These are phyloP conservation scores for Daldinia loculata DNA, from an alignment of 495 filamentous ascomycete genomes.

Conservation along the genomic window DNA sequence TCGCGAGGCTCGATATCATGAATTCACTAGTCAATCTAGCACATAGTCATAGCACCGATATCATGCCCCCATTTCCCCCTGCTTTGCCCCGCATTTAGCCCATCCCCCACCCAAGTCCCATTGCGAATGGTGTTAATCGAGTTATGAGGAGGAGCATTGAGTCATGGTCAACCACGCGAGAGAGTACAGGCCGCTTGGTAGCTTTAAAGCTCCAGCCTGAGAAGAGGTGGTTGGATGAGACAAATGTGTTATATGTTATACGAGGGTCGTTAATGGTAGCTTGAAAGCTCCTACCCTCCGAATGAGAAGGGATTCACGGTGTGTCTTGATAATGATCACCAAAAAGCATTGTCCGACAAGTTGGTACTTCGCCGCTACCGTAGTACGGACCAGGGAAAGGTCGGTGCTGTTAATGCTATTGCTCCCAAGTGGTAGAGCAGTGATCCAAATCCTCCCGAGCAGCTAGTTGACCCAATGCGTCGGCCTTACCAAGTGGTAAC, in stretches of 20 bases:
- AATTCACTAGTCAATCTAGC: constrained; percentile 37
- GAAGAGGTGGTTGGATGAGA: constrained; percentile 31
- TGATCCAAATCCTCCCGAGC: constrained; percentile 7
- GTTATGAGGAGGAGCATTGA: constrained; percentile 50
- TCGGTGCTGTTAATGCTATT: constrained; percentile 18
- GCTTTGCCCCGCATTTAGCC: constrained; percentile 35
- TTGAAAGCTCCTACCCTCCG: constrained; percentile 62
- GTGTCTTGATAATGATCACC: constrained; percentile 13
- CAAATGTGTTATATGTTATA: constrained; percentile 36
- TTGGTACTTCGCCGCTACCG: constrained; percentile 10
- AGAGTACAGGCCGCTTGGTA: constrained; percentile 54
- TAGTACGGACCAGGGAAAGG: constrained; percentile 21
- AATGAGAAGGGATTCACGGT: constrained; percentile 15
- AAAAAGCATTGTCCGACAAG: constrained; percentile 13
- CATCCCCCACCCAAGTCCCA: constrained; percentile 41
- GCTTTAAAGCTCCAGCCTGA: constrained; percentile 64
- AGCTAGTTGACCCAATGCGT: constrained; percentile 20
- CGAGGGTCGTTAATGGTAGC: constrained; percentile 58
- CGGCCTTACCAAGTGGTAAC: constrained; percentile 37
- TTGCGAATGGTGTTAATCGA: constrained; percentile 50
- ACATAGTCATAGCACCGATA: constrained; percentile 43
- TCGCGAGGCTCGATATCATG: constrained; percentile 28
- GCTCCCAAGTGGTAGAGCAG: constrained; percentile 42
- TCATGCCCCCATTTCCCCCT: constrained; percentile 38
- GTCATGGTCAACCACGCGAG: constrained; percentile 39